These are phyloP conservation scores for Purpureocillium takamizusanense DNA, from an alignment of 2,329 filamentous ascomycete genomes.

Conservation along the genomic window DNA sequence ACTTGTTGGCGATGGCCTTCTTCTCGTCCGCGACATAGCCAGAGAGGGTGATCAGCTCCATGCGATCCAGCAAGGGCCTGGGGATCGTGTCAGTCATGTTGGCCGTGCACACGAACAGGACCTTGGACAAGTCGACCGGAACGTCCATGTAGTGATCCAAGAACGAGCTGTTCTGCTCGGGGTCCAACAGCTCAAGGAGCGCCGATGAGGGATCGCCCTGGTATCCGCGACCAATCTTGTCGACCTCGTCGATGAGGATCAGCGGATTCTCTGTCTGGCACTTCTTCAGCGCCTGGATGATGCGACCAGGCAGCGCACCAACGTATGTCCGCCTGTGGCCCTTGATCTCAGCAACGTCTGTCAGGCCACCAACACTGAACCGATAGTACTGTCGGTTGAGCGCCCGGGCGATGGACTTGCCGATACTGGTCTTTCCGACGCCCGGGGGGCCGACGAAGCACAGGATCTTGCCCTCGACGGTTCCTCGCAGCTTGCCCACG, in stretches of 20 bases:
- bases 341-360: conserved; percentile 98
- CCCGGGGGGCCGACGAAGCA: conserved; percentile 96
- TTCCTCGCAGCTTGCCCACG: conserved; percentile 91
- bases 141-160: conserved; percentile 98
- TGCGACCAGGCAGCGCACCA: conserved; percentile 86
- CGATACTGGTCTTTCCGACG: conserved; percentile 97
- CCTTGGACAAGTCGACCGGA: conserved; percentile 92
- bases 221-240: conserved; percentile 95
- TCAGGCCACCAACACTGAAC: conserved; percentile 94
- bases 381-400: conserved; percentile 95
- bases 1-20: conserved; percentile 93
- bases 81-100: conserved; percentile 99
- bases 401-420: conserved; percentile 92
- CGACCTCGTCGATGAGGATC: conserved; percentile 92
- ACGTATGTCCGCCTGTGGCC: conserved; percentile 95
- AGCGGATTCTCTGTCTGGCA: conserved; percentile 97
- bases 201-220: conserved; percentile 95
- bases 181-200: conserved; percentile 85
- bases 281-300: conserved; percentile 97
- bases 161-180: conserved; percentile 96
- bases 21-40: conserved; percentile 98
- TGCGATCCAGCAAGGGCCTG: conserved; percentile 83
- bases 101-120: conserved; percentile 95
- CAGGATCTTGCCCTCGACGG: conserved; percentile 95
- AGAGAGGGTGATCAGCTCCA: conserved; percentile 95